phyloP scores from a whole-genome alignment of 495 filamentous ascomycete genomes.

The Penicillium salamii region DNA sequence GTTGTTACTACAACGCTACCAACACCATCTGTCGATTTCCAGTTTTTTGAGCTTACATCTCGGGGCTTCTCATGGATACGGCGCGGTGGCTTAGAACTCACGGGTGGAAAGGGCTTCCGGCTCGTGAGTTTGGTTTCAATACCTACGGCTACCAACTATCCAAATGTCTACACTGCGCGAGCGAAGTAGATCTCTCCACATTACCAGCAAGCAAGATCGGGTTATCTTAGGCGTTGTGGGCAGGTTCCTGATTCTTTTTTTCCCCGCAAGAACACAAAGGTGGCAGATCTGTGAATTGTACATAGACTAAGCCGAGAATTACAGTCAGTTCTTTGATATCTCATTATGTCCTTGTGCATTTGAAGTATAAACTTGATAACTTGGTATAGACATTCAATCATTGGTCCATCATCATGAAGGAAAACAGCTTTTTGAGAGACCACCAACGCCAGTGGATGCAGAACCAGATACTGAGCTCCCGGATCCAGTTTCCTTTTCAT shows the following conservation, averaged over 20 bases:
- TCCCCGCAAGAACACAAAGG: conserved; percentile 10
- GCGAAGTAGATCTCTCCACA: conserved; percentile 5
- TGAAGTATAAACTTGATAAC: not conserved
- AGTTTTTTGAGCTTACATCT: conserved; percentile 17
- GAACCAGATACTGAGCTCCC: conserved; percentile 1
- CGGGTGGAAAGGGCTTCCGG: conserved; percentile 12
- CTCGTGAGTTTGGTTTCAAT: conserved; percentile 3
- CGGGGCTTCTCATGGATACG: conserved; percentile 18
- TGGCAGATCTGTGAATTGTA: conserved; percentile 21
- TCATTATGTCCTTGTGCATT: conserved; percentile 1
- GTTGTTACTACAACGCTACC: conserved; percentile 14
- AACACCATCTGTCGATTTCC: conserved; percentile 18
- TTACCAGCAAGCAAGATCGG: not conserved
- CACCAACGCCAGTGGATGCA: conserved; percentile 16
- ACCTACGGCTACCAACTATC: not conserved
- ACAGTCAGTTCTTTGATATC: conserved; percentile 9
- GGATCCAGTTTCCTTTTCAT: not conserved
- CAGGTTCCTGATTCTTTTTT: conserved; percentile 20
- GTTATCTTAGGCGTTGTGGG: conserved; percentile 16
- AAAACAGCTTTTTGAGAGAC: conserved; percentile 3
- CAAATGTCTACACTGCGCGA: not conserved
- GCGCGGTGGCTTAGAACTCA: conserved; percentile 8
- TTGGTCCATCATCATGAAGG: conserved; percentile 16
- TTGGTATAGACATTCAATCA: conserved; percentile 25
- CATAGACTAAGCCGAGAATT: conserved; percentile 22